Evolutionary conservation across 106 monocot species (phyloP), one percentile per base, ranked within the genome.

Genomic region (Agapanthus africanus): DNA sequence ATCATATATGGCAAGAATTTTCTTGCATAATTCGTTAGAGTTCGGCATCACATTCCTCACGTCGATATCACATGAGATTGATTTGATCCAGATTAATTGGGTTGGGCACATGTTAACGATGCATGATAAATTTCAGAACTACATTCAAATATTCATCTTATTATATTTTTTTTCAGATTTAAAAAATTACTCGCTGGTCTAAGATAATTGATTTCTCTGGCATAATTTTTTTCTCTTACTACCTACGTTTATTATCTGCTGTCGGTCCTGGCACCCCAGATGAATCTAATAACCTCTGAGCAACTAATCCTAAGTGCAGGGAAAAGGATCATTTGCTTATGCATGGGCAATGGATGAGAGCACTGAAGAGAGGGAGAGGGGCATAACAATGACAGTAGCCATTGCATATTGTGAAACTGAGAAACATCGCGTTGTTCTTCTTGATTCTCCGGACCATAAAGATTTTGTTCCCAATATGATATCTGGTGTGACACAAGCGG

Each of bases 291-390:
- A n/a, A n/a, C n/a, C n/a, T n/a, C n/a, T n/a, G n/a, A n/a, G n/a
- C n/a, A n/a, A n/a, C n/a, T n/a, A n/a, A n/a, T n/a, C n/a, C n/a
- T n/a, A n/a, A n/a, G 21, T 76, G 60, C 75, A 94, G 94, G 90
- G 94, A 51, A 90, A 94, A 79, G 90, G 87, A 60, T 94, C 94
- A 72, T 90, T 93, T 84, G 83, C 89, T 47, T 93, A 86, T 93
- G 93, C 93, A 56, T 93, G 89, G 89, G 89, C 84, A 15, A 84
- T 89, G 84, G 93, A 93, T 77, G 89, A 89, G 77, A 84, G 86
- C 52, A 10, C 73, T 71, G 86, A 89, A 46, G 93, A 93, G 75
- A 89, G 93, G 68, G 86, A 93, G 31, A 89, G 93, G 61, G 93
- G 93, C 34, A 49, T 94, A 32, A 94, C 94, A 59, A 90, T 94